Percentiles rank a stretch among this genome's conserved stretches.
Evolutionary conservation across 2,329 filamentous ascomycete genomes (phyloP).

Genomic region (Pseudocercospora vitis): DNA sequence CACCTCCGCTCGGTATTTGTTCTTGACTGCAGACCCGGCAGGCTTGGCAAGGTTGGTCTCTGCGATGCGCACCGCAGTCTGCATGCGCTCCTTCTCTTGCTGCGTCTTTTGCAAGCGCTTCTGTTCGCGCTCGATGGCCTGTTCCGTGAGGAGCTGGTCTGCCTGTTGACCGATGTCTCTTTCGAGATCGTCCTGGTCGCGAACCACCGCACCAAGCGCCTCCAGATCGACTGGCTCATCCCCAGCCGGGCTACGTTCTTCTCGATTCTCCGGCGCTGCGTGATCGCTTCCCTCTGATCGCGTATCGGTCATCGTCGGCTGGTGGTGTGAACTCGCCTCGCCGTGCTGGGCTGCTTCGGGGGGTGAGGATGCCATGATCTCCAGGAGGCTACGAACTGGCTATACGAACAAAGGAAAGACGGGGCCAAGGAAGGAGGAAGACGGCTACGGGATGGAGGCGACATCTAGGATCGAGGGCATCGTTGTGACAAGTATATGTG

Average conservation of each 20-base stretch:
- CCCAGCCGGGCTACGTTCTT: slow-evolving; percentile 10
- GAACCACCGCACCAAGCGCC: slow-evolving; percentile 51
- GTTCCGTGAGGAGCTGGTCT: slow-evolving; percentile 59
- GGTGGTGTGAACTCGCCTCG: not conserved
- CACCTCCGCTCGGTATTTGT: slow-evolving; percentile 65
- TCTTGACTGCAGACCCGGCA: slow-evolving; percentile 55
- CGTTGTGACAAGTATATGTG: not conserved
- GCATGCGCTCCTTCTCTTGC: slow-evolving; percentile 58
- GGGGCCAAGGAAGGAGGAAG: not conserved
- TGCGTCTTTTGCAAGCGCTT: slow-evolving; percentile 61
- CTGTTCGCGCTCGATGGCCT: slow-evolving; percentile 63
- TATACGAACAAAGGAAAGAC: not conserved
- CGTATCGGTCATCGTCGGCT: too few species aligned
- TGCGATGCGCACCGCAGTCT: slow-evolving; percentile 62
- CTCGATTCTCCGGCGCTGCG: not conserved
- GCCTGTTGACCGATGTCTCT: slow-evolving; percentile 74
- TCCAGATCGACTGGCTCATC: slow-evolving; percentile 45
- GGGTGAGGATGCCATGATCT: not conserved
- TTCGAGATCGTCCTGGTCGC: slow-evolving; percentile 87
- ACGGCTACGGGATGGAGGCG: not conserved
- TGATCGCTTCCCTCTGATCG: not conserved
- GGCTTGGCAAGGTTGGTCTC: slow-evolving; percentile 59
- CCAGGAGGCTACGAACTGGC: not conserved
- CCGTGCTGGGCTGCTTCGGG: not conserved
- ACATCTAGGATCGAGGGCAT: not conserved